phyloP scores from a whole-genome alignment of 108 stramenopile species.

The Nitzschia sp. region DNA sequence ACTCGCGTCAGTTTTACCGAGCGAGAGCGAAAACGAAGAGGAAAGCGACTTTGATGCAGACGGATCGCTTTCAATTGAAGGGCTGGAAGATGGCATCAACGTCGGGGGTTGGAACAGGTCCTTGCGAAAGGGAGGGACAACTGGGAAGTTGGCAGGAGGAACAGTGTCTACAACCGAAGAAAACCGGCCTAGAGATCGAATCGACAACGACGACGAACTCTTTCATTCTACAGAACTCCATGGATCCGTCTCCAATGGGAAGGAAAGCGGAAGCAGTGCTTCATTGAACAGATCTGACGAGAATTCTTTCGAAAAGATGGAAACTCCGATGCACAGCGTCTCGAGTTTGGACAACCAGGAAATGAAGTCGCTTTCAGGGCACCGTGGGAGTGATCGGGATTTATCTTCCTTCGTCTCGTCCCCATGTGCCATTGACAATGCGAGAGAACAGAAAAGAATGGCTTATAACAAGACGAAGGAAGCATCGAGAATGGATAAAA shows the following conservation, averaged over 20 bases:
- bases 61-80: neutral
- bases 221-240: neutral
- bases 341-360: neutral
- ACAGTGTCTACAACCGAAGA: neutral
- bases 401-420: no score
- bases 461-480: neutral
- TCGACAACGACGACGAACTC: neutral
- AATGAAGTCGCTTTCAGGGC: neutral
- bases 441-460: no score
- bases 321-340: neutral
- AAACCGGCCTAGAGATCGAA: neutral
- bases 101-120: no score
- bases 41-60: no score
- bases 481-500: conserved; percentile 28
- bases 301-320: neutral
- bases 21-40: no score
- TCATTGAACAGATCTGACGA: neutral
- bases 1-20: no score
- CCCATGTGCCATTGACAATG: no score
- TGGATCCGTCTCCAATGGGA: neutral
- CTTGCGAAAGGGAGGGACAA: no score
- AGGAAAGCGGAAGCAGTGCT: neutral
- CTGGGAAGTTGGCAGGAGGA: no score
- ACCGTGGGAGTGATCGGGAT: neutral
- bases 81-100: no score